These are phyloP conservation scores for Tothia fuscella DNA, from an alignment of 2,329 filamentous ascomycete species.

Conservation along the genomic window DNA sequence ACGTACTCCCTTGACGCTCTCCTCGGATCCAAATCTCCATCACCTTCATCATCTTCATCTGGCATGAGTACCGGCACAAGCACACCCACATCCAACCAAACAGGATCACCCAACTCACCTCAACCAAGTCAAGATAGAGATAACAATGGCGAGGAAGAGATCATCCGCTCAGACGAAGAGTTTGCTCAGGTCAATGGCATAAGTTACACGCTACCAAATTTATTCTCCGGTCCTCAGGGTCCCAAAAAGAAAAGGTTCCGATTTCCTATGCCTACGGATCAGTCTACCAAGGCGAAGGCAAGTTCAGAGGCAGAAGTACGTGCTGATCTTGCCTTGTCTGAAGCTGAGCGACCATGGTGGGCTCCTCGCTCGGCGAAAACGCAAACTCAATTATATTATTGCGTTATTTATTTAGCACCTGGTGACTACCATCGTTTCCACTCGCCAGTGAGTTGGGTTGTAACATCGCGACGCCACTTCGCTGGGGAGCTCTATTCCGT, in stretches of 20 bases:
- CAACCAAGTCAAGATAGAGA: slow-evolving; percentile 21
- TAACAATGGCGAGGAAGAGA: slow-evolving; percentile 41
- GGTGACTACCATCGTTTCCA: slow-evolving; percentile 99
- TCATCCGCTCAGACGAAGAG: slow-evolving; percentile 73
- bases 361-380: slow-evolving; percentile 27
- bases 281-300: slow-evolving; percentile 54
- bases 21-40: slow-evolving; percentile 47
- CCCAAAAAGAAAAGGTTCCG: slow-evolving; percentile 27
- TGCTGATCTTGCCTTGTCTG: slow-evolving; percentile 67
- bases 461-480: slow-evolving; percentile 89
- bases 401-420: slow-evolving; percentile 87
- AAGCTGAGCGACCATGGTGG: slow-evolving; percentile 42
- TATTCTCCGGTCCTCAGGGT: slow-evolving; percentile 59
- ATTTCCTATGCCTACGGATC: slow-evolving; percentile 37
- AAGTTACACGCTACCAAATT: slow-evolving; percentile 77
- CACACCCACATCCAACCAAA: slow-evolving; percentile 21
- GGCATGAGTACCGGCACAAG: slow-evolving; percentile 39
- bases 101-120: slow-evolving; percentile 26
- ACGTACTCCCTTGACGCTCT: slow-evolving; percentile 94
- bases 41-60: slow-evolving; percentile 43
- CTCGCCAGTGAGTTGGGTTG: slow-evolving; percentile 89
- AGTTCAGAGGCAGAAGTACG: slow-evolving; percentile 73
- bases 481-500: slow-evolving; percentile 93
- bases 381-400: slow-evolving; percentile 72
- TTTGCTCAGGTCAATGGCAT: slow-evolving; percentile 94